Base-by-base conservation (phyloP, 352 stramenopile genomes). In the Globisporangium acanthophoron region DNA sequence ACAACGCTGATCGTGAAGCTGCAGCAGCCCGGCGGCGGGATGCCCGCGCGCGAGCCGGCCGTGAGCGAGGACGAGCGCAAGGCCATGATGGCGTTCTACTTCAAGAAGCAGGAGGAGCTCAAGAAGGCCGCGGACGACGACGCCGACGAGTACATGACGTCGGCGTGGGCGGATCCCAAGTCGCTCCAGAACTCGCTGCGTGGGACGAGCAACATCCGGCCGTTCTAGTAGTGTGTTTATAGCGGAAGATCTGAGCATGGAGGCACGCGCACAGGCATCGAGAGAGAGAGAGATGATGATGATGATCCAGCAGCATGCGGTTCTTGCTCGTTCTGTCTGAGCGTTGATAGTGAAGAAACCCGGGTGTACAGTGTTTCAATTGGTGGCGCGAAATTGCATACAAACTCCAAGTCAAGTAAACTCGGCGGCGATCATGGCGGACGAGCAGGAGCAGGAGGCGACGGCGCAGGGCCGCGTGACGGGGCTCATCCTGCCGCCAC, bases 1-100 rank as follows among this genome's bases (percentile, higher is more conserved):
- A 96, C 92, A 44, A 97, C 92, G 67, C 61, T 95, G 3, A 76
- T 93, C 44, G 80, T 85, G 31, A 98, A 98, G 70, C 74, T 99
- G 46, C 88, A 97, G 67, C 86, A 85, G 45, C 88, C 93, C 62
- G 89, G 88, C 35, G 76, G 61, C 31, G 94, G 96, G 20, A 84
- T 94, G 54, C 96, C 94, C 0, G 76, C 76, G 39, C 80, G 80
- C 27, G 81, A 92, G 59, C 80, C 78, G 1, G 84, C 67, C 8
- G 82, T 98, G 33, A 96, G 78, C 54, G 94, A 98, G 62, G 93
- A 97, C 21, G 96, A 98, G 65, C 85, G 93, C 51, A 97, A 98
- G 75, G 92, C 94, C 33, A 98, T 98, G 94, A 98, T 98, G 86
- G 93, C 91, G 21, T 96, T 97, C 58, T 98, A 98, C 71, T 95